A percentile compares a stretch with the other conserved stretches of the same genome.
Evolutionary conservation across 2,329 filamentous ascomycete genomes (phyloP).

Genomic region (Alternaria sp.): DNA sequence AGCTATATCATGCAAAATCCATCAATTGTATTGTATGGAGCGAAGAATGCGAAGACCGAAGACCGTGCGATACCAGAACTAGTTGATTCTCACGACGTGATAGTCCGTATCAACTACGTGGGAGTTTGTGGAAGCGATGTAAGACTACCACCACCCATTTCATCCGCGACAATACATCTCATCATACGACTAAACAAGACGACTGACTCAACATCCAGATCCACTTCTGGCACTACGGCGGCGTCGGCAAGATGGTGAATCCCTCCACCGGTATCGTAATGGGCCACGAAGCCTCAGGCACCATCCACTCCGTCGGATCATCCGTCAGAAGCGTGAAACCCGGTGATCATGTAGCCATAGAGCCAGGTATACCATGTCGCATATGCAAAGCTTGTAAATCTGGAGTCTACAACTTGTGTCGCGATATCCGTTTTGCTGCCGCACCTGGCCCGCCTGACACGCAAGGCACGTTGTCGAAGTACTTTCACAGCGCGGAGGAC

Average conservation of each 20-base stretch:
- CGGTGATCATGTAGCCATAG: constrained; percentile 89
- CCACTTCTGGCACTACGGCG: constrained; percentile 94
- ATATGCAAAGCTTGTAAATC: constrained; percentile 86
- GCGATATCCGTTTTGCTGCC: constrained; percentile 82
- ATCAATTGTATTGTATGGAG: constrained; percentile 54
- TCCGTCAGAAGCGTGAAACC: constrained; percentile 77
- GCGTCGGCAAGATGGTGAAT: constrained; percentile 87
- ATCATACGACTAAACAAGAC: too few relatives aligned
- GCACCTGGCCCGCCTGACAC: constrained; percentile 78
- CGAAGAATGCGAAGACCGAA: constrained; percentile 51
- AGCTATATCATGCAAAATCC: constrained; percentile 48
- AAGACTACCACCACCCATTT: neutral
- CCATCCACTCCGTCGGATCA: constrained; percentile 77
- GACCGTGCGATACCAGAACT: constrained; percentile 52
- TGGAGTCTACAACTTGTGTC: constrained; percentile 92
- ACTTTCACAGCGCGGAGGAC: constrained; percentile 85
- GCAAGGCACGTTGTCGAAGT: constrained; percentile 78
- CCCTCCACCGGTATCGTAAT: constrained; percentile 81
- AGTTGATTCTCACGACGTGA: constrained; percentile 51
- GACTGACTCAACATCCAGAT: constrained; percentile 56
- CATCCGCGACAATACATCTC: neutral
- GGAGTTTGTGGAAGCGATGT: constrained; percentile 57
- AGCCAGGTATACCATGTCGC: constrained; percentile 90
- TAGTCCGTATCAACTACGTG: constrained; percentile 56
- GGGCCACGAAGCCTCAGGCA: constrained; percentile 90